Conservation (phyloP, 768 basidiomycete genomes). For the Chalciporus pseudorubinellus region DNA sequence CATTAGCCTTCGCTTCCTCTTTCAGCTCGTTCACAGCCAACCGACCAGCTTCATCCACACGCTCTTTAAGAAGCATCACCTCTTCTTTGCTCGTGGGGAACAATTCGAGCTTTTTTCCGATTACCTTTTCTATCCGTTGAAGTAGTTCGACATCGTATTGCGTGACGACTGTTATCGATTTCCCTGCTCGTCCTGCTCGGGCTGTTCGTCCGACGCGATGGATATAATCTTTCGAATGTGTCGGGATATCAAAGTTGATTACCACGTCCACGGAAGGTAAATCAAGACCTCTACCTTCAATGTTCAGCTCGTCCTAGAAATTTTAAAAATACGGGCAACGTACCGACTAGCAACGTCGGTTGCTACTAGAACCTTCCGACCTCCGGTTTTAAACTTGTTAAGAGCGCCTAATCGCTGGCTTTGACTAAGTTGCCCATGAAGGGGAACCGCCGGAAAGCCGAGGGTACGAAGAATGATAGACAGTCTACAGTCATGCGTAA, state of each 20-base stretch:
- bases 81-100: conserved; percentile 89
- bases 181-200: conserved; percentile 94
- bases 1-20: conserved; percentile 59
- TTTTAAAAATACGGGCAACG: conserved; percentile 23
- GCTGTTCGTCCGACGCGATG: conserved; percentile 98
- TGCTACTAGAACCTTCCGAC: conserved; percentile 87
- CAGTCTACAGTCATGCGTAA: conserved; percentile 45
- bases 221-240: conserved; percentile 98
- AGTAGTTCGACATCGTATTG: conserved; percentile 98
- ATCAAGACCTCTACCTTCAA: conserved; percentile 72
- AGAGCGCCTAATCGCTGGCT: conserved; percentile 91
- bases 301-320: conserved; percentile 4
- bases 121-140: conserved; percentile 90
- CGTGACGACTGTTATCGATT: conserved; percentile 95
- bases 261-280: conserved; percentile 95
- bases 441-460: conserved; percentile 91
- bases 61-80: conserved; percentile 79
- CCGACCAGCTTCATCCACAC: conserved; percentile 83
- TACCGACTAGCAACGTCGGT: conserved; percentile 95
- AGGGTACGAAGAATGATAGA: conserved; percentile 87
- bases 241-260: conserved; percentile 97
- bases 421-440: conserved; percentile 94
- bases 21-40: conserved; percentile 79
- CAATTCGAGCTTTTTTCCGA: conserved; percentile 87
- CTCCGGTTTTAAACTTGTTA: conserved; percentile 93